Conservation (phyloP, 2,329 filamentous ascomycete genomes). For the Xylaria hypoxylon region DNA sequence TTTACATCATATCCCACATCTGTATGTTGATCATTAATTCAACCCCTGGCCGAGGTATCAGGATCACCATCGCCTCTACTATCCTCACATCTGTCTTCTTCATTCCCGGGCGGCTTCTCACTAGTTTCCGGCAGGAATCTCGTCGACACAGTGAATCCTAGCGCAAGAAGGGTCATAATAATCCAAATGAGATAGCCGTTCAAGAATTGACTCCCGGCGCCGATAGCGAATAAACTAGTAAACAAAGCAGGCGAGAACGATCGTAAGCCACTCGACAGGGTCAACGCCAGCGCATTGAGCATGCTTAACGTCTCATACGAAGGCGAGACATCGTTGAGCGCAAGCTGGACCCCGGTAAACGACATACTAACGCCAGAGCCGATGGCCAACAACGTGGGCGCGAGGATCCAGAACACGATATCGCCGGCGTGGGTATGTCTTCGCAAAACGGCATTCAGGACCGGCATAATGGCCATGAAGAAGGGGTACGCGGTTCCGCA, state of each 20-base stretch:
- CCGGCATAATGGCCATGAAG: slow-evolving; percentile 67
- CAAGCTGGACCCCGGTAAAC: slow-evolving; percentile 78
- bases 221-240: slow-evolving; percentile 75
- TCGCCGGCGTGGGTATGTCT: slow-evolving; percentile 53
- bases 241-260: slow-evolving; percentile 75
- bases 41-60: background rate
- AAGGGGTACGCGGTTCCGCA: slow-evolving; percentile 72
- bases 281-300: slow-evolving; percentile 76
- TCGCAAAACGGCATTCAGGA: slow-evolving; percentile 68
- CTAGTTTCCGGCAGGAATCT: slow-evolving; percentile 23
- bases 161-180: slow-evolving; percentile 59
- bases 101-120: slow-evolving; percentile 11
- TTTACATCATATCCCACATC: background rate
- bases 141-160: slow-evolving; percentile 27
- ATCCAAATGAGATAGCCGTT: slow-evolving; percentile 75
- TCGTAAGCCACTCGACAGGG: slow-evolving; percentile 69
- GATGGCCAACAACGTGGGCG: slow-evolving; percentile 59
- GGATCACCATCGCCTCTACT: slow-evolving; percentile 11
- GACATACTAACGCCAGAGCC: slow-evolving; percentile 75
- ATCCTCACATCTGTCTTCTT: background rate
- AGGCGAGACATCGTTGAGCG: slow-evolving; percentile 79
- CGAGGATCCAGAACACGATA: slow-evolving; percentile 68
- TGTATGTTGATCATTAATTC: background rate
- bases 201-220: slow-evolving; percentile 70
- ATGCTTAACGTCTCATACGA: slow-evolving; percentile 73